A percentile compares a stretch with the other conserved stretches of the same genome.
phyloP scores from a whole-genome alignment of 495 filamentous ascomycete species.

The Trichoderma erinaceum region DNA sequence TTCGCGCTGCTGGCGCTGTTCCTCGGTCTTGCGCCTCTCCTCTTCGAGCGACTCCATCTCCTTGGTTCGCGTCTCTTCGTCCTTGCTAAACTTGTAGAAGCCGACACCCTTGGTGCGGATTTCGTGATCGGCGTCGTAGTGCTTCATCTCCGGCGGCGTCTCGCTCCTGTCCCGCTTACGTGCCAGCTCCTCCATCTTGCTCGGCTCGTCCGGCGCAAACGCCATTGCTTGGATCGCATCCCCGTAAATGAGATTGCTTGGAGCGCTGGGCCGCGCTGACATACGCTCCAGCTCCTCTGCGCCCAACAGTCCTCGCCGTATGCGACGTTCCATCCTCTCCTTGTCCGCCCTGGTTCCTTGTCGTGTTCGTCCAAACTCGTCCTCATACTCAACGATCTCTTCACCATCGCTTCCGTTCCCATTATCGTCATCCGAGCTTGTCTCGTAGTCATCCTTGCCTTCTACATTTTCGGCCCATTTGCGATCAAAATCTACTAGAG shows the following conservation, averaged over 20 bases:
- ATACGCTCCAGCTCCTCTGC: conserved; percentile 41
- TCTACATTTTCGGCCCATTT: conserved; percentile 76
- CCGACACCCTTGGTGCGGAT: conserved; percentile 82
- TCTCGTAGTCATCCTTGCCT: conserved; percentile 27
- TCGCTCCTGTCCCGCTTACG: conserved; percentile 62
- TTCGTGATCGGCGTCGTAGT: conserved; percentile 81
- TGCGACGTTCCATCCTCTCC: conserved; percentile 45
- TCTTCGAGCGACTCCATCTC: conserved; percentile 72
- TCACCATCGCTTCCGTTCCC: conserved; percentile 30
- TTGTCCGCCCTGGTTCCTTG: conserved; percentile 59
- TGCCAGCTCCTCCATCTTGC: conserved; percentile 66
- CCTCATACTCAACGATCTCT: conserved; percentile 71
- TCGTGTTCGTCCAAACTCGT: conserved; percentile 81
- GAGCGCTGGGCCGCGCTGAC: conserved; percentile 51
- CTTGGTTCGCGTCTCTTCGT: conserved; percentile 54
- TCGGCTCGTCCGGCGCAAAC: conserved; percentile 61
- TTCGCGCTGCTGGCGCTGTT: conserved; percentile 48
- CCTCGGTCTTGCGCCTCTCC: conserved; percentile 64
- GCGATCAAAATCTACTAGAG: conserved; percentile 82
- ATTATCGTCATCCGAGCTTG: conserved; percentile 34
- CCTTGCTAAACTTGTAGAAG: conserved; percentile 77
- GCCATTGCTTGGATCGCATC: conserved; percentile 74
- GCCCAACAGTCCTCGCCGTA: conserved; percentile 37
- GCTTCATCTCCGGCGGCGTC: conserved; percentile 70
- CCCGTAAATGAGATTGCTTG: conserved; percentile 71